Conservation (phyloP, 2,329 filamentous ascomycete species). For the Ilyonectria mors-panacis region DNA sequence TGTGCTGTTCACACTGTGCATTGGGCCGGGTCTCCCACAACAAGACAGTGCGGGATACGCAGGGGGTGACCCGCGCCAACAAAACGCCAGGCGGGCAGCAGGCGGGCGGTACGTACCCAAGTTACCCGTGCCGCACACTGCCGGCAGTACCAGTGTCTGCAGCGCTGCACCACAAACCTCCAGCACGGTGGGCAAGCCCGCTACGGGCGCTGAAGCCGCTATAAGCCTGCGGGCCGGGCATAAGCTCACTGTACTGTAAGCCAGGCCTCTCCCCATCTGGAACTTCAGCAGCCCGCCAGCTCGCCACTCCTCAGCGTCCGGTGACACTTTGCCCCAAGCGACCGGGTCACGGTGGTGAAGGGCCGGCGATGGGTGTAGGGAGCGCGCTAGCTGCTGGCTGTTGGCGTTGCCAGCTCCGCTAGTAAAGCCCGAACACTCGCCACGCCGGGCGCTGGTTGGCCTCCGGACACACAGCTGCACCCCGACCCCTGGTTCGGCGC, state of each 20-base stretch:
- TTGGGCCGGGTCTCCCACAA: not conserved
- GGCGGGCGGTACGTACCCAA: conserved; percentile 18
- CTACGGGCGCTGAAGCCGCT: not conserved
- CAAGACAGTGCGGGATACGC: conserved; percentile 8
- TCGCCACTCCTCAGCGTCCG: conserved; percentile 4
- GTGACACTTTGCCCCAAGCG: not conserved
- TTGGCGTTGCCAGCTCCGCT: not conserved
- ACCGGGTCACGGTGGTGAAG: not conserved
- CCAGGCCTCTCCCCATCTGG: not conserved
- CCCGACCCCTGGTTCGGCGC: not conserved
- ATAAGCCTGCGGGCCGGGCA: not conserved
- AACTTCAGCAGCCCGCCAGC: not conserved
- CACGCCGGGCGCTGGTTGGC: conserved; percentile 6
- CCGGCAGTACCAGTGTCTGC: conserved; percentile 14
- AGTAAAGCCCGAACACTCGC: conserved; percentile 2
- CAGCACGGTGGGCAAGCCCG: not conserved
- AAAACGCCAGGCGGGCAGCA: conserved; percentile 16
- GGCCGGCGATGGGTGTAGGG: not conserved
- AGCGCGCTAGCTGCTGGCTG: not conserved
- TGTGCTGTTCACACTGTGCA: conserved; percentile 17
- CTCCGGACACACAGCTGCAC: not conserved
- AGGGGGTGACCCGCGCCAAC: conserved; percentile 8
- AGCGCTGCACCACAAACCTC: not conserved
- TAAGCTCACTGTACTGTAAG: not conserved
- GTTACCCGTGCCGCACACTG: conserved; percentile 19